Evolutionary conservation across 78 protist species (phyloP).

Genomic region (Dictyostelium intermedium): DNA sequence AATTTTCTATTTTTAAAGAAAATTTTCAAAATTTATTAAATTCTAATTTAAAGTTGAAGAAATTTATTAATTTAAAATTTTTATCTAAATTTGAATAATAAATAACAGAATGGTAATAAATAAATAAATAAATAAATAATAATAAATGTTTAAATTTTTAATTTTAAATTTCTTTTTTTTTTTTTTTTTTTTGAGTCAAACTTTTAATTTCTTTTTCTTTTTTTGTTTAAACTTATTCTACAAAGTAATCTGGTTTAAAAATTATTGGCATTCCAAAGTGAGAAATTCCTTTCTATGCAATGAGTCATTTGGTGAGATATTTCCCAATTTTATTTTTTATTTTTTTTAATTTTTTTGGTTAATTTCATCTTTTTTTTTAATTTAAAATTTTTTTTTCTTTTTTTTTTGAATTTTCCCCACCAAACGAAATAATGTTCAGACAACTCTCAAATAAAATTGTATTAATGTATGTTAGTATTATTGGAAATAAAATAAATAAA

Average conservation of each 20-base stretch:
- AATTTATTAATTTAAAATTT: not conserved
- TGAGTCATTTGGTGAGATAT: too few relatives aligned
- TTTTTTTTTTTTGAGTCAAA: not conserved
- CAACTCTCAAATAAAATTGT: constrained; percentile 66
- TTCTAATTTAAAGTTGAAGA: not conserved
- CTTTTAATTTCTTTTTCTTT: not conserved
- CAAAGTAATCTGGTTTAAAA: too few relatives aligned
- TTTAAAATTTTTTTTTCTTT: not conserved
- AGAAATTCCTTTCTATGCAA: too few relatives aligned
- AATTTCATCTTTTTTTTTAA: not conserved
- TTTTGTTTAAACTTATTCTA: not conserved
- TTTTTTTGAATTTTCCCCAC: not conserved
- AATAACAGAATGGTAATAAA: too few relatives aligned
- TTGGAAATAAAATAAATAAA: too few relatives aligned
- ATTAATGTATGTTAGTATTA: constrained; percentile 50
- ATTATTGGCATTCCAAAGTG: too few relatives aligned
- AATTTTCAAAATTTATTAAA: not conserved
- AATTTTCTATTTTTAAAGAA: not conserved
- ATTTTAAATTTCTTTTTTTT: not conserved
- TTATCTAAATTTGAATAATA: not conserved
- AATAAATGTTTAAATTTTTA: not conserved
- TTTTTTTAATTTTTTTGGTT: not conserved
- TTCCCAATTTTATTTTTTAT: not conserved
- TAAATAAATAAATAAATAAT: too few relatives aligned
- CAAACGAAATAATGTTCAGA: constrained; percentile 41